Conservation (phyloP, 129 eudicot species). For the Helianthus tuberosus region DNA sequence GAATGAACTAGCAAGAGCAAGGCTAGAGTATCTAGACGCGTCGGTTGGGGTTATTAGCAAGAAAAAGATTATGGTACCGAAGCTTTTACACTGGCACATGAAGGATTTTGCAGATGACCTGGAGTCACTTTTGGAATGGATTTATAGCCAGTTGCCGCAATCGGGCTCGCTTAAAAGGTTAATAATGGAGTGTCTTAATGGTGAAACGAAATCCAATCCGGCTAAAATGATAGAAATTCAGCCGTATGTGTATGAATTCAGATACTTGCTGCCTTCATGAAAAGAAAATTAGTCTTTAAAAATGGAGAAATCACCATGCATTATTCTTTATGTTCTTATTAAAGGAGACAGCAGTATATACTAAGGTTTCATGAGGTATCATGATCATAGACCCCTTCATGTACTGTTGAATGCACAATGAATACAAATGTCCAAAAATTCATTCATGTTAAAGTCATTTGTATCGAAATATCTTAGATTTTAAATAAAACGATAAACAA, state of each 20-base stretch:
- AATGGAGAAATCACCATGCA: neutral
- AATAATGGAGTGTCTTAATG: slow-evolving; percentile 84
- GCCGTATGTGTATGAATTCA: slow-evolving; percentile 81
- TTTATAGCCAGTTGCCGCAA: slow-evolving; percentile 83
- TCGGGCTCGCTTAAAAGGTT: slow-evolving; percentile 58
- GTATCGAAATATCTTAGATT: neutral
- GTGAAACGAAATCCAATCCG: slow-evolving; percentile 55
- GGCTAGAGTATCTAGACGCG: slow-evolving; percentile 87
- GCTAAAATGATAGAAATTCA: slow-evolving; percentile 71
- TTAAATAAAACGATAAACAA: neutral
- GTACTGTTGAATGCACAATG: no score
- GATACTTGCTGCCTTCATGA: slow-evolving; percentile 64
- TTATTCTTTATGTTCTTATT: slow-evolving; percentile 14
- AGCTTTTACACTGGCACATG: slow-evolving; percentile 93
- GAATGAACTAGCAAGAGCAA: slow-evolving; percentile 81
- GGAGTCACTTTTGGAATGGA: slow-evolving; percentile 95
- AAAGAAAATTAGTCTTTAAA: neutral
- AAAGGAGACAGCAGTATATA: neutral
- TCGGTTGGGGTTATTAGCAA: slow-evolving; percentile 76
- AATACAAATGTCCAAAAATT: no score
- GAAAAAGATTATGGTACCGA: slow-evolving; percentile 83
- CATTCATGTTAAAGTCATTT: slow-evolving; percentile 31
- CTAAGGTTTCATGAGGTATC: no score
- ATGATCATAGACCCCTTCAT: no score
- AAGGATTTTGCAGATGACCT: slow-evolving; percentile 96